These are phyloP conservation scores for Trichosporon inkin DNA, from an alignment of 1,284 basidiomycete species.

Conservation along the genomic window DNA sequence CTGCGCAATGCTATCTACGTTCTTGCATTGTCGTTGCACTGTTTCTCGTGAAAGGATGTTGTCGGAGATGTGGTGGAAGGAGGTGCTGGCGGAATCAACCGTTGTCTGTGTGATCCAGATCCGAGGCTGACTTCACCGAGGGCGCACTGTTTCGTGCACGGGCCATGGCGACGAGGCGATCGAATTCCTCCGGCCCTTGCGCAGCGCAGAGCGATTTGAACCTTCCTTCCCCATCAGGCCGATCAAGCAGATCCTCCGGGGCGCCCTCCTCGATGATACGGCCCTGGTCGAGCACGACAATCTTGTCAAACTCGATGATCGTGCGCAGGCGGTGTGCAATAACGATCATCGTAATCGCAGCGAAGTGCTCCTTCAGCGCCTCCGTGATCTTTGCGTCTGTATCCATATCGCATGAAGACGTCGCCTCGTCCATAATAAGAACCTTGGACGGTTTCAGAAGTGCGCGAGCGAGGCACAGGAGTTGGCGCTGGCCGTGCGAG, in stretches of 20 bases:
- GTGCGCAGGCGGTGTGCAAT: constrained; percentile 69
- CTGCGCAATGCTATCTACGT: neutral
- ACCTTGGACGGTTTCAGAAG: constrained; percentile 66
- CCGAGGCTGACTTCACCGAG: neutral
- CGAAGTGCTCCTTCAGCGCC: constrained; percentile 69
- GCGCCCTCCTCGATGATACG: constrained; percentile 49
- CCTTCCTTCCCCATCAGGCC: constrained; percentile 27
- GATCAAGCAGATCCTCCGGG: constrained; percentile 1
- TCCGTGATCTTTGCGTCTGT: constrained; percentile 65
- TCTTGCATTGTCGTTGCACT: neutral
- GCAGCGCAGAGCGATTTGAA: constrained; percentile 45
- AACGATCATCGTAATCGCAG: constrained; percentile 61
- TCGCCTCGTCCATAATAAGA: constrained; percentile 61
- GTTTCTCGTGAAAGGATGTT: neutral
- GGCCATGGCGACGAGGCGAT: constrained; percentile 21
- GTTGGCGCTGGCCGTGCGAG: constrained; percentile 71
- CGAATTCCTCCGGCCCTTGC: constrained; percentile 45
- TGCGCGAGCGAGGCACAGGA: constrained; percentile 67
- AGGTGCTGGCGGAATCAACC: neutral
- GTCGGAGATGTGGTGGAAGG: neutral
- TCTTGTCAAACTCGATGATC: constrained; percentile 34
- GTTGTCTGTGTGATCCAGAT: neutral
- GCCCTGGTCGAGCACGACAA: constrained; percentile 71
- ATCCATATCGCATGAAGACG: constrained; percentile 70
- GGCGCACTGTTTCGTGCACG: neutral